phyloP scores from a whole-genome alignment of 169 alveolate species.

The Nephromyces sp. region DNA sequence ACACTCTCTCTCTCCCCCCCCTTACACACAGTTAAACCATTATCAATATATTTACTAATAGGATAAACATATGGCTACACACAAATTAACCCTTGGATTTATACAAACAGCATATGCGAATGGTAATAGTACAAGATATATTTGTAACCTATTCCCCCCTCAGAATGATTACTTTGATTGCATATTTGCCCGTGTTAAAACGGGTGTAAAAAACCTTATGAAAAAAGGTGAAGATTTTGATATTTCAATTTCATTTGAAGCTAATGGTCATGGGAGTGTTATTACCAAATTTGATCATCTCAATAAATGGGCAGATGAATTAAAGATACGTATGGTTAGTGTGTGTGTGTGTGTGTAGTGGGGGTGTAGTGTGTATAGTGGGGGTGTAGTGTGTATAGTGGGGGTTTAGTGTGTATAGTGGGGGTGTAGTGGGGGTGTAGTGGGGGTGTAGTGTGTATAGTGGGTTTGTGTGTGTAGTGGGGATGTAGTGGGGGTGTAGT shows the following conservation, averaged over 20 bases:
- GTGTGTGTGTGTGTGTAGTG: constrained; percentile 7
- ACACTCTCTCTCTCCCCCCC: no score
- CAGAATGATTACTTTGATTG: neutral
- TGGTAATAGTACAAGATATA: constrained; percentile 51
- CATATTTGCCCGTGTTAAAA: constrained; percentile 41
- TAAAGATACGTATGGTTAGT: constrained; percentile 29
- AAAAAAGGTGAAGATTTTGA: constrained; percentile 61
- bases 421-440: no score
- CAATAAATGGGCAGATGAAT: constrained; percentile 34
- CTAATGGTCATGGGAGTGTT: constrained; percentile 84
- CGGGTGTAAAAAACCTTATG: constrained; percentile 76
- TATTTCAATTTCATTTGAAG: constrained; percentile 76
- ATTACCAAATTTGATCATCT: constrained; percentile 38
- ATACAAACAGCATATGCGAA: constrained; percentile 83
- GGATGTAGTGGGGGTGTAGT: no score
- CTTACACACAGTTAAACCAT: no score
- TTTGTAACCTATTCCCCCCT: neutral
- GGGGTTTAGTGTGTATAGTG: no score
- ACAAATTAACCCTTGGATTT: constrained; percentile 47
- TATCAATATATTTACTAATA: no score
- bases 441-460: no score
- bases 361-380: no score
- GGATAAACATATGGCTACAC: no score
- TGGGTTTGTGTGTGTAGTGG: no score
- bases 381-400: no score